phyloP scores from a whole-genome alignment of 306 rosid species.

The Trifolium fragiferum region DNA sequence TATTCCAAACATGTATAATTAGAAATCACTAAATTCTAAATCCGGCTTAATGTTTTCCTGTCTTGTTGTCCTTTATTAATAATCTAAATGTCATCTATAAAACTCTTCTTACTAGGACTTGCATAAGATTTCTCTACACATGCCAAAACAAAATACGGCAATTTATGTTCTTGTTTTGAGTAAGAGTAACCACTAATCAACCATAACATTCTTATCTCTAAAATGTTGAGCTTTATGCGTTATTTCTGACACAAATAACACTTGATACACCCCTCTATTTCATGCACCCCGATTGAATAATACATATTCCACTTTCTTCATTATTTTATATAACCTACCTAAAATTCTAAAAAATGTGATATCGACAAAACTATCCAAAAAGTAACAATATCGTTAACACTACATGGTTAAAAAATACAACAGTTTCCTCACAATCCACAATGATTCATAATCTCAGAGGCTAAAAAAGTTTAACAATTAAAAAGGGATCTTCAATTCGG shows the following conservation, averaged over 20 bases:
- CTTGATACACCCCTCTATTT: not conserved
- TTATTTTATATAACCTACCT: not conserved
- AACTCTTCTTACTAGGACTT: not conserved
- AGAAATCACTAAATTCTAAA: slow-evolving; percentile 3
- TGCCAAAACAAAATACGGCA: not conserved
- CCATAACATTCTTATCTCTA: not conserved
- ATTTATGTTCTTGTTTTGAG: not conserved
- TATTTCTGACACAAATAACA: not conserved
- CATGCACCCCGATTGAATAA: not conserved
- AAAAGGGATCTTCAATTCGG: not conserved
- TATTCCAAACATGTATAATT: not conserved
- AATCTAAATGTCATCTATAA: not conserved
- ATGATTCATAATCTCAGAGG: not conserved
- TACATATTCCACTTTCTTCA: not conserved
- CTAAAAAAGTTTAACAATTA: not conserved
- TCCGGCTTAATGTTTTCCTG: not conserved
- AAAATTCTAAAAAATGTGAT: not conserved
- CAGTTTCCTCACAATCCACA: not conserved
- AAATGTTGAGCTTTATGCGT: not conserved
- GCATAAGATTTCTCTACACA: not conserved
- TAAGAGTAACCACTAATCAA: not conserved
- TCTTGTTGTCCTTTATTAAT: not conserved
- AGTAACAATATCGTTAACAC: not conserved
- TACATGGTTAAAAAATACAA: not conserved
- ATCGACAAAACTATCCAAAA: not conserved